Conservation (phyloP, 306 rosid species). For the Lathyrus aphaca region DNA sequence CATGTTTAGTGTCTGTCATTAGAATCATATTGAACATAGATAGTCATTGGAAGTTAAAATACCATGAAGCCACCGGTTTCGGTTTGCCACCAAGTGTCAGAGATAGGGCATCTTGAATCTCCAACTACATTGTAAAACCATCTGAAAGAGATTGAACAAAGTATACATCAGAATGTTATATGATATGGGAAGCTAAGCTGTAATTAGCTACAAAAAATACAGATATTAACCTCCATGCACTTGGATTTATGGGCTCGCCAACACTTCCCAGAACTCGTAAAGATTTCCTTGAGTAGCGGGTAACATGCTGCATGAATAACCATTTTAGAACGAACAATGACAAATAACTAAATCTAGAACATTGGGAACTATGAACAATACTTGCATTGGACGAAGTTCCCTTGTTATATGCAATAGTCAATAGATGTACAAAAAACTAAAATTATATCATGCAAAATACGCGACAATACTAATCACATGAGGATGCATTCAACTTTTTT, state of each 20-base stretch:
- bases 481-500: slow-evolving; percentile 21
- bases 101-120: slow-evolving; percentile 93
- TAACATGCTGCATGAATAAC: slow-evolving; percentile 72
- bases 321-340: slow-evolving; percentile 14
- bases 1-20: slow-evolving; percentile 13
- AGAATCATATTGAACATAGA: slow-evolving; percentile 35
- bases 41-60: slow-evolving; percentile 43
- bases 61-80: slow-evolving; percentile 99
- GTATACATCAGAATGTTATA: slow-evolving; percentile 19
- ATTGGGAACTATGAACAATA: slow-evolving; percentile 9
- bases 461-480: slow-evolving; percentile 16
- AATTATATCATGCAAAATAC: background rate
- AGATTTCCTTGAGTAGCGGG: slow-evolving; percentile 82
- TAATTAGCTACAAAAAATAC: slow-evolving; percentile 18
- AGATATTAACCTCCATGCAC: slow-evolving; percentile 88
- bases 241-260: slow-evolving; percentile 99
- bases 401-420: slow-evolving; percentile 1
- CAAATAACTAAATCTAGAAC: slow-evolving; percentile 14
- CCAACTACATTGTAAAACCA: slow-evolving; percentile 96
- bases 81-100: slow-evolving; percentile 99
- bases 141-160: slow-evolving; percentile 52
- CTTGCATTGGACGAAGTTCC: background rate
- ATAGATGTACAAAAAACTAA: slow-evolving; percentile 17
- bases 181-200: background rate
- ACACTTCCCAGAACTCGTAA: slow-evolving; percentile 93